A percentile compares a stretch with the other conserved stretches of the same genome.
These are phyloP conservation scores for Monosporozyma servazzii DNA, from an alignment of 805 yeast species.

Conservation along the genomic window DNA sequence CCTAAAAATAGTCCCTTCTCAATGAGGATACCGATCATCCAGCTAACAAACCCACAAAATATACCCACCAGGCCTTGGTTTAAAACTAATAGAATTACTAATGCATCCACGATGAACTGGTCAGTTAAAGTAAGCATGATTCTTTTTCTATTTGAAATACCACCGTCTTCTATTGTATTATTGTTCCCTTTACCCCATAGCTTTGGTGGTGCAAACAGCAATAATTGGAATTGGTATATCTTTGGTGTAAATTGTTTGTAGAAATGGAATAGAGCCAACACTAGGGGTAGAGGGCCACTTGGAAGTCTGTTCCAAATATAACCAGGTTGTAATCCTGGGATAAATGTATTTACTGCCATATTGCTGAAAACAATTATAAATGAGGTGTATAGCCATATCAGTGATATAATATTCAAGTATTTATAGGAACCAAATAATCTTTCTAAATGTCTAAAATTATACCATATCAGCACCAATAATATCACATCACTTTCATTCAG, in stretches of 20 bases:
- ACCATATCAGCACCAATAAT: slow-evolving; percentile 36
- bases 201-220: slow-evolving; percentile 26
- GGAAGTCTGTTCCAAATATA: slow-evolving; percentile 31
- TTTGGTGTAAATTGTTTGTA: slow-evolving; percentile 35
- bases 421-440: slow-evolving; percentile 48
- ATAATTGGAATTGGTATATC: slow-evolving; percentile 32
- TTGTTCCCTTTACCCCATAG: slow-evolving; percentile 9
- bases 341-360: slow-evolving; percentile 18
- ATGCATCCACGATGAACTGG: slow-evolving; percentile 27
- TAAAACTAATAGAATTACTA: slow-evolving; percentile 31
- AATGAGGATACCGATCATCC: slow-evolving; percentile 37
- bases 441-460: slow-evolving; percentile 48
- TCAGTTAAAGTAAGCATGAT: slow-evolving; percentile 22
- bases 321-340: slow-evolving; percentile 14
- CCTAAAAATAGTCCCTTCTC: slow-evolving; percentile 39
- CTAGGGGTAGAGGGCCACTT: slow-evolving; percentile 36
- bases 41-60: slow-evolving; percentile 34
- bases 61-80: slow-evolving; percentile 37
- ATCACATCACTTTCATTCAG: slow-evolving; percentile 53
- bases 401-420: slow-evolving; percentile 38
- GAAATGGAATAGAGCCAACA: slow-evolving; percentile 33
- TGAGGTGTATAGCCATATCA: slow-evolving; percentile 42
- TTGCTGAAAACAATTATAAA: slow-evolving; percentile 32
- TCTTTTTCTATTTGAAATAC: background rate
- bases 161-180: slow-evolving; percentile 11